These are phyloP conservation scores for Beauveria sp. DNA, from an alignment of 2,329 filamentous ascomycete species.

Conservation along the genomic window DNA sequence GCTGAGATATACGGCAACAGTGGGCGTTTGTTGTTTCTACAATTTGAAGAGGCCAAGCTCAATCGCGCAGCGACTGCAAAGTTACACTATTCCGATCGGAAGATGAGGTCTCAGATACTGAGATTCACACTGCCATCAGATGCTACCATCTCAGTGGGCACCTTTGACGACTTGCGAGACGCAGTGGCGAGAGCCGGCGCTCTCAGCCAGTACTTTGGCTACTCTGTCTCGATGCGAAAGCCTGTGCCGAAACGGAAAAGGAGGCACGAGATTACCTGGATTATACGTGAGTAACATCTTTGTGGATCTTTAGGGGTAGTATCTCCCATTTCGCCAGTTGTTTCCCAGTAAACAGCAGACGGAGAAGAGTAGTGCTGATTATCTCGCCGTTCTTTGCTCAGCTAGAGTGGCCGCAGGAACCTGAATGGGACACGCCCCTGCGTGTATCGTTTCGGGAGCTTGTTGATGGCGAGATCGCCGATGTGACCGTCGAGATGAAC, in stretches of 20 bases:
- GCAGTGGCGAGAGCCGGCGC: constrained; percentile 1
- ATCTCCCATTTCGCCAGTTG: neutral
- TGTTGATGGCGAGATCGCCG: neutral
- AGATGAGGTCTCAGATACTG: neutral
- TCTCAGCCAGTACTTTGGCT: constrained; percentile 7
- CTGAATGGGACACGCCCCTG: neutral
- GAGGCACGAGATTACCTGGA: constrained; percentile 8
- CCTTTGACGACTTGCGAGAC: neutral
- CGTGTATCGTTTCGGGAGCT: neutral
- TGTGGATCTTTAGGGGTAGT: neutral
- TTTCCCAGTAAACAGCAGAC: neutral
- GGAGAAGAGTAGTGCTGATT: neutral
- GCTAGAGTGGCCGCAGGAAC: neutral
- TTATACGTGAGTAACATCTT: neutral
- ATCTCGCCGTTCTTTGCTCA: neutral
- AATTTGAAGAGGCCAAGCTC: neutral
- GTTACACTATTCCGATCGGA: neutral
- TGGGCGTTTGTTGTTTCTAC: too few relatives aligned
- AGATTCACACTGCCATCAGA: neutral
- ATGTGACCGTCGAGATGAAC: constrained; percentile 1
- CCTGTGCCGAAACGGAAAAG: neutral
- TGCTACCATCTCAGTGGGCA: neutral
- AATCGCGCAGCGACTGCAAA: neutral
- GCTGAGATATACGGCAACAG: neutral
- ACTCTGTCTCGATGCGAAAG: neutral